These are phyloP conservation scores for Macrolepiota albuminosa DNA, from an alignment of 768 basidiomycete genomes.

Conservation along the genomic window DNA sequence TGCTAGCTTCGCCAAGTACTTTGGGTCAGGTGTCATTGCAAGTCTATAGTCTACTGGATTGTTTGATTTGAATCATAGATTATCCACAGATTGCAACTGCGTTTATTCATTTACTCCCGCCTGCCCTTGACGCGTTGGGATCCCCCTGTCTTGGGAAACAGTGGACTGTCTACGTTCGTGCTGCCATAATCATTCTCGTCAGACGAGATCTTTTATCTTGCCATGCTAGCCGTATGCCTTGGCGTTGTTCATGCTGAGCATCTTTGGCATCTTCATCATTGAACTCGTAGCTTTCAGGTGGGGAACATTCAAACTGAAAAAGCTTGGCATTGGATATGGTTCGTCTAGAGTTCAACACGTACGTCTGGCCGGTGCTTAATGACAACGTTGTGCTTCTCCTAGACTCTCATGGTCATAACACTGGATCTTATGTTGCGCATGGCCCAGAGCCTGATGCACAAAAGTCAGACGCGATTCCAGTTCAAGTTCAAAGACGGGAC, in stretches of 20 bases:
- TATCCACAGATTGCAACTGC: neutral
- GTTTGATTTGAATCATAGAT: neutral
- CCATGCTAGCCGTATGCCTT: conserved; percentile 68
- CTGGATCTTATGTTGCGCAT: conserved; percentile 59
- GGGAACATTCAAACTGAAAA: conserved; percentile 68
- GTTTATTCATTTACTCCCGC: neutral
- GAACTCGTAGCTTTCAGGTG: conserved; percentile 87
- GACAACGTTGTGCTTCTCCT: neutral
- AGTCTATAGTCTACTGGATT: neutral
- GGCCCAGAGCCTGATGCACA: conserved; percentile 36
- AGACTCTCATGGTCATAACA: conserved; percentile 68
- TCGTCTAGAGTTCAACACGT: conserved; percentile 13
- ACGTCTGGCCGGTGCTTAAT: neutral
- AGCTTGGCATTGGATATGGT: conserved; percentile 63
- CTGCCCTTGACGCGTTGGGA: neutral
- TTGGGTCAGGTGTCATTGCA: neutral
- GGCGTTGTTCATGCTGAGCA: conserved; percentile 73
- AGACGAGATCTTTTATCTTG: neutral
- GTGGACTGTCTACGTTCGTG: neutral
- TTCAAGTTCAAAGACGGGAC: neutral
- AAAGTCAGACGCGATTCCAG: neutral
- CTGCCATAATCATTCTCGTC: neutral
- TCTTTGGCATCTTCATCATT: conserved; percentile 79
- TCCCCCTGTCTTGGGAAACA: neutral
- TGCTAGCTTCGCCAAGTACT: neutral